Evolutionary conservation across 345 rosid genomes (phyloP).

Genomic region (Pistacia atlantica): DNA sequence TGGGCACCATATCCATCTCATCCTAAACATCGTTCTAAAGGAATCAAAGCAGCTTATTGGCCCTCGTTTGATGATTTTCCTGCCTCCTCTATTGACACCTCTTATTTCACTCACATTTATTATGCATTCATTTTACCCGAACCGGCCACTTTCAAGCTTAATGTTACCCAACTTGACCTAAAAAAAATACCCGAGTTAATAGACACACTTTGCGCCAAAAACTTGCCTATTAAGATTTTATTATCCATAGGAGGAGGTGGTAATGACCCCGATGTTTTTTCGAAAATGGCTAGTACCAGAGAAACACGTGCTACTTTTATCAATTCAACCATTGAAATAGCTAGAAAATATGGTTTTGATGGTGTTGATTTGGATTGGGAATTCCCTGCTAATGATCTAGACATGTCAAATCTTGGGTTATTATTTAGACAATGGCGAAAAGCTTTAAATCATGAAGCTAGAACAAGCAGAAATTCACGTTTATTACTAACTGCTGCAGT

Average conservation of each 20-base stretch:
- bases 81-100: constrained; percentile 36
- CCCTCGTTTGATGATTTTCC: constrained; percentile 35
- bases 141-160: constrained; percentile 28
- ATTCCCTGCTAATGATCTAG: constrained; percentile 31
- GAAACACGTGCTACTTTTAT: constrained; percentile 35
- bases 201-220: constrained; percentile 16
- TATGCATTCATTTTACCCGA: constrained; percentile 44
- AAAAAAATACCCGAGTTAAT: constrained; percentile 29
- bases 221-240: constrained; percentile 31
- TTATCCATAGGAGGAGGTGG: constrained; percentile 46
- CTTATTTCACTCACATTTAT: constrained; percentile 47
- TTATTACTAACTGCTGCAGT: constrained; percentile 48
- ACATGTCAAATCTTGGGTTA: constrained; percentile 30
- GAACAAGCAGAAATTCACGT: neutral
- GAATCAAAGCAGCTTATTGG: constrained; percentile 52
- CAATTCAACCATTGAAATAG: constrained; percentile 37
- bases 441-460: constrained; percentile 30
- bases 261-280: constrained; percentile 14
- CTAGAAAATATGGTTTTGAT: constrained; percentile 37
- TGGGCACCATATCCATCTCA: constrained; percentile 2
- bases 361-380: constrained; percentile 60
- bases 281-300: constrained; percentile 23
- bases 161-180: constrained; percentile 34
- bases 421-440: constrained; percentile 29
- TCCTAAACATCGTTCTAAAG: neutral